Conservation (phyloP, 495 filamentous ascomycete species). For the Bryoglossum gracile region DNA sequence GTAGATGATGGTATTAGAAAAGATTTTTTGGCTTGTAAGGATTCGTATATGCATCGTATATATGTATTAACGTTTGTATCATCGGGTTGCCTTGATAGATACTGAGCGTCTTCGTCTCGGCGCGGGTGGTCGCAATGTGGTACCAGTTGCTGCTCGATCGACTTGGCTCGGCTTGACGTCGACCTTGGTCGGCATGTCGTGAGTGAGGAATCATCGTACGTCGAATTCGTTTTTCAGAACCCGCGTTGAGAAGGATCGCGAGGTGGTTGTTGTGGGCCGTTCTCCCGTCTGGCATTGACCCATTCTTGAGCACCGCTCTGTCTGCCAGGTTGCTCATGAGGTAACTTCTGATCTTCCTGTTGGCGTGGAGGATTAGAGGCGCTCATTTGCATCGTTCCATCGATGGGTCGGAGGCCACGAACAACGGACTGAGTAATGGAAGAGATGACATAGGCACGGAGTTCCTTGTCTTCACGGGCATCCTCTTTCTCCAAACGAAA, state of each 20-base stretch:
- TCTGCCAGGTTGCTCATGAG: slow-evolving; percentile 44
- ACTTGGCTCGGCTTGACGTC: slow-evolving; percentile 1
- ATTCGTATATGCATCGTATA: not conserved
- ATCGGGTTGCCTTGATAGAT: not conserved
- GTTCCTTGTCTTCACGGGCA: slow-evolving; percentile 74
- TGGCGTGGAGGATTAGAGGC: not conserved
- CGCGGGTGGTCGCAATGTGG: slow-evolving; percentile 7
- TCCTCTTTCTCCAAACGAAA: slow-evolving; percentile 85
- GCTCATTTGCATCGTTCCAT: slow-evolving; percentile 4
- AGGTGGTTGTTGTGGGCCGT: slow-evolving; percentile 28
- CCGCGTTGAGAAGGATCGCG: slow-evolving; percentile 23
- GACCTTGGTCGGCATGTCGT: slow-evolving; percentile 2
- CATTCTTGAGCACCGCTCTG: slow-evolving; percentile 59
- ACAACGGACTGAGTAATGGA: slow-evolving; percentile 56
- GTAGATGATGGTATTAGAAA: slow-evolving; percentile 4
- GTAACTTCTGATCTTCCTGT: slow-evolving; percentile 34
- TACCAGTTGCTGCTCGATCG: slow-evolving; percentile 4
- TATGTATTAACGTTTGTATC: slow-evolving; percentile 1
- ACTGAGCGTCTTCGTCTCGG: slow-evolving; percentile 9
- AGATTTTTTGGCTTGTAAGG: not conserved
- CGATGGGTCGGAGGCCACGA: slow-evolving; percentile 20
- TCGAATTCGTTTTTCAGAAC: slow-evolving; percentile 17
- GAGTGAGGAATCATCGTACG: not conserved
- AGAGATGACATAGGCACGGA: slow-evolving; percentile 65
- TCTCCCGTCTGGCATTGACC: slow-evolving; percentile 53